Evolutionary conservation across 768 basidiomycete species (phyloP), one percentile per base, ranked within the genome.

Genomic region (Tylopilus balloui): DNA sequence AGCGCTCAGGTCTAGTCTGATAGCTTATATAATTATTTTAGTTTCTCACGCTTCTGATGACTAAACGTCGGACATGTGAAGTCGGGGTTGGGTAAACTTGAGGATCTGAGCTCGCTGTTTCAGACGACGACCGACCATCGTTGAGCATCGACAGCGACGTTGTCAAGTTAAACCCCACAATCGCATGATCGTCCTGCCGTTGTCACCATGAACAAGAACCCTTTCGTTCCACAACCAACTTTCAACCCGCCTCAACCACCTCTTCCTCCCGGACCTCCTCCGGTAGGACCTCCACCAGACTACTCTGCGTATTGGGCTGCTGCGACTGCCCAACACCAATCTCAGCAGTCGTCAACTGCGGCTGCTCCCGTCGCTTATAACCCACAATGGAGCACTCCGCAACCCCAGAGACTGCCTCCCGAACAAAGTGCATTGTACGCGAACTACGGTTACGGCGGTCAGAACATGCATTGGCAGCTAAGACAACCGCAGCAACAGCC

Each of bases 401-500:
- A 82, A 62, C 77, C 81, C 29, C 77, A 82, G 37, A 73, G 84
- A 42, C 84, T 86, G 27, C 74, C 87, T 27, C 74, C 86, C 13
- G 87, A 91, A 56, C 89, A 92, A 62, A 87, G 84, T 62, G 84
- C 87, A 21, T 69, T 93, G 19, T 94, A 93, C 62, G 89, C 90
- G 1, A 92, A 92, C 63, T 94, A 94, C 62, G 92, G 92, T 27
- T 94, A 95, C 64, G 88, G 89, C 3, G 77, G 80, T 41, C 84
- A 86, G 56, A 73, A 69, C 52, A 63, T 72, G 51, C 71, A 76
- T 59, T 81, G 82, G 78, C 83, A 82, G 52, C 77, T 79, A 47
- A 83, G 84, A 58, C 84, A 84, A 37, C 82, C 80, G 36, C 83
- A 83, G 42, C 78, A 73, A 51, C 70, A 65, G 14, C 70, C 66